A percentile compares a stretch with the other conserved stretches of the same genome.
Evolutionary conservation across 108 stramenopile genomes (phyloP).

Genomic region (Nannochloropsis oceanica): DNA sequence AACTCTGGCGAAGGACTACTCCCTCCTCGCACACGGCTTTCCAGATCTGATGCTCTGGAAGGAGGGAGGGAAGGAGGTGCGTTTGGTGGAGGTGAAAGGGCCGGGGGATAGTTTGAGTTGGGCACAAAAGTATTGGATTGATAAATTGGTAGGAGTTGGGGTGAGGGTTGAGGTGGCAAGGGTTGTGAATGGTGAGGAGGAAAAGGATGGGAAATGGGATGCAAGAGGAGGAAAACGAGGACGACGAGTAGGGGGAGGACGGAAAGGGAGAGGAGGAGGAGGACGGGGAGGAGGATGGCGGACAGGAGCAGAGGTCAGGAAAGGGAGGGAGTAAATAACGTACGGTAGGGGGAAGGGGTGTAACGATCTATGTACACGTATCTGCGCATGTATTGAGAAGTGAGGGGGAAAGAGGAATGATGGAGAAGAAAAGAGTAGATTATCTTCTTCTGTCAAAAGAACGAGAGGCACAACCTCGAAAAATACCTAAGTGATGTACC

Average conservation of each 20-base stretch:
- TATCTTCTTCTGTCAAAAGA: too few relatives aligned
- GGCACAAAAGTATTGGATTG: conserved; percentile 28
- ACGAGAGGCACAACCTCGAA: too few relatives aligned
- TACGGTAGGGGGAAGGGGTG: not conserved
- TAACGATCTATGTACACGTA: too few relatives aligned
- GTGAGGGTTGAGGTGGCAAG: conserved; percentile 7
- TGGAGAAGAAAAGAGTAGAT: too few relatives aligned
- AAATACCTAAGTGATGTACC: too few relatives aligned
- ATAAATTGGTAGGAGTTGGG: conserved; percentile 10
- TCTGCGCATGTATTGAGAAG: too few relatives aligned
- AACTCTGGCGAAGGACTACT: conserved; percentile 21
- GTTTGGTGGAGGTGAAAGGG: conserved; percentile 18
- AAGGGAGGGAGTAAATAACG: not conserved
- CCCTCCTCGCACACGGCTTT: conserved; percentile 24
- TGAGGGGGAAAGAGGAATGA: too few relatives aligned
- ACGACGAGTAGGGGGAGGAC: not conserved
- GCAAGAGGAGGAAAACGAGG: not conserved
- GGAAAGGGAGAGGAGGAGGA: conserved; percentile 2
- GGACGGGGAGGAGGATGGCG: not conserved
- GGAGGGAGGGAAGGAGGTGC: not conserved
- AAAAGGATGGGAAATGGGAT: not conserved
- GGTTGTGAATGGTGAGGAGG: not conserved
- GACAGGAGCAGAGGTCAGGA: not conserved
- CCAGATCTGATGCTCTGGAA: conserved; percentile 28
- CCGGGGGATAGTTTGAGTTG: conserved; percentile 24